Percentiles rank a stretch among this genome's conserved stretches.
These are phyloP conservation scores for Umbelopsis ramanniana DNA, from an alignment of 192 early-diverging fungal genomes.

Conservation along the genomic window DNA sequence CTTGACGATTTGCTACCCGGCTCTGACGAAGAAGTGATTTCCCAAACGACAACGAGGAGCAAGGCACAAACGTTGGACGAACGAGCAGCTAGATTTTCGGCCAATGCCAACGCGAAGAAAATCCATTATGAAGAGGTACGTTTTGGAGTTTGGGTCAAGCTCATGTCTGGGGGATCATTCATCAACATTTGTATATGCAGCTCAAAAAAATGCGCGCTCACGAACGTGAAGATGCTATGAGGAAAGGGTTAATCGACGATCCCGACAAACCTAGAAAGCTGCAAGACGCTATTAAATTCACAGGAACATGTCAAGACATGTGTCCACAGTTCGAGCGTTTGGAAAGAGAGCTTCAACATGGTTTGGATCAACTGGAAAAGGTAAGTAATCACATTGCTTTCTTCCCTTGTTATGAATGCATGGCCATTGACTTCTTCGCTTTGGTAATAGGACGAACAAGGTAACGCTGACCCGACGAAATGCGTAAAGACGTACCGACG, in stretches of 20 bases:
- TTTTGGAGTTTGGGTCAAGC: background rate
- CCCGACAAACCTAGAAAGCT: slow-evolving; percentile 56
- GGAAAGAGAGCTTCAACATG: slow-evolving; percentile 81
- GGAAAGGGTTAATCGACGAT: slow-evolving; percentile 61
- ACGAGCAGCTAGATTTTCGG: slow-evolving; percentile 13
- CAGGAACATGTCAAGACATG: slow-evolving; percentile 86
- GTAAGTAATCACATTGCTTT: slow-evolving; percentile 35
- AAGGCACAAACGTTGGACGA: slow-evolving; percentile 5
- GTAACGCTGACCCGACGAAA: slow-evolving; percentile 54
- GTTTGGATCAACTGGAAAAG: slow-evolving; percentile 75
- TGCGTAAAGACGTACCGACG: slow-evolving; percentile 87
- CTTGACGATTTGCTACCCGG: slow-evolving; percentile 8
- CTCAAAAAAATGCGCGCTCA: slow-evolving; percentile 65
- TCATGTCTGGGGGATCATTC: background rate
- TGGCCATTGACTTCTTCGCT: background rate
- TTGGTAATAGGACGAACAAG: slow-evolving; percentile 24
- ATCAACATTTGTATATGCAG: slow-evolving; percentile 30
- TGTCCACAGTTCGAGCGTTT: slow-evolving; percentile 88
- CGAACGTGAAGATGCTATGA: slow-evolving; percentile 68
- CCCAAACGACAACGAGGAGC: background rate
- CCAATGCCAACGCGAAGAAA: slow-evolving; percentile 12
- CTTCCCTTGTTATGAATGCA: background rate
- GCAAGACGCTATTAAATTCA: slow-evolving; percentile 69
- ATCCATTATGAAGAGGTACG: slow-evolving; percentile 15
- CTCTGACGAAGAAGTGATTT: background rate